phyloP scores from a whole-genome alignment of 164 flowering plant genomes.

The Magnolia sinica region DNA sequence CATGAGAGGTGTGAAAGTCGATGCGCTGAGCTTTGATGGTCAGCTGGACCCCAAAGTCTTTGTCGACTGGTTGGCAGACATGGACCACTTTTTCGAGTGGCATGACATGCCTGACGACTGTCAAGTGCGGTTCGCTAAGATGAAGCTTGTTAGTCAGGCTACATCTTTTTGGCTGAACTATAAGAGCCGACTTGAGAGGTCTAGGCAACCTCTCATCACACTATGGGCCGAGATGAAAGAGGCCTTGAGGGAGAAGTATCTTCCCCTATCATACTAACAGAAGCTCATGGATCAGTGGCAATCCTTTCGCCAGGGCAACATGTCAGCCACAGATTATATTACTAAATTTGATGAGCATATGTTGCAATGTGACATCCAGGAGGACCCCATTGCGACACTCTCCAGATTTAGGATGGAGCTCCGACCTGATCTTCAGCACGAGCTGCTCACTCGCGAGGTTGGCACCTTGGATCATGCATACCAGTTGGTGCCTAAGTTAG shows the following conservation, averaged over 20 bases:
- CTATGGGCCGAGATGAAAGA: neutral
- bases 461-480: no score
- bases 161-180: neutral
- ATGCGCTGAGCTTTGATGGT: neutral
- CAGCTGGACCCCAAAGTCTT: neutral
- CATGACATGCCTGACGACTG: neutral
- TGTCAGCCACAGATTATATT: neutral
- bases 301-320: neutral
- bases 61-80: neutral
- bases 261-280: neutral
- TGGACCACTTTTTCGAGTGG: slow-evolving; percentile 1
- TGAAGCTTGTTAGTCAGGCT: neutral
- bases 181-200: neutral
- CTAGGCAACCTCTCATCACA: neutral
- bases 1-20: neutral
- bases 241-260: neutral
- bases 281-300: neutral
- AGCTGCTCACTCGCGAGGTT: no score
- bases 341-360: neutral
- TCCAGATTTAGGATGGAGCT: no score
- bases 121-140: neutral
- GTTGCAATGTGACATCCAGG: no score
- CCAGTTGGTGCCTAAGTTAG: no score
- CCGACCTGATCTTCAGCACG: no score
- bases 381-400: no score